A percentile compares a stretch with the other conserved stretches of the same genome.
phyloP scores from a whole-genome alignment of 495 filamentous ascomycete genomes.

The Neurospora cerealis region DNA sequence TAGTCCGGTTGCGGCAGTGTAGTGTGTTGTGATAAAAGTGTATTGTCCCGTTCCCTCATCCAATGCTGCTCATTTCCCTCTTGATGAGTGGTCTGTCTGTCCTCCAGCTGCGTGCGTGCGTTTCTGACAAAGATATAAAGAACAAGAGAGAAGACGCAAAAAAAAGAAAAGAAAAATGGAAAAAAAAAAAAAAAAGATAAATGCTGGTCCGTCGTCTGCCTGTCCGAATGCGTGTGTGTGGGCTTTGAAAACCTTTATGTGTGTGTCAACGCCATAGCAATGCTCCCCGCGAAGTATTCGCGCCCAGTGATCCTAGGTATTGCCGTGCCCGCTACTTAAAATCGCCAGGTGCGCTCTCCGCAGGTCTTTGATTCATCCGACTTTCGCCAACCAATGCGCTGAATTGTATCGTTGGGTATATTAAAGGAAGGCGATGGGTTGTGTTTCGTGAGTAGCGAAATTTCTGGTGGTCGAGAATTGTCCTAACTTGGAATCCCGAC shows the following conservation, averaged over 20 bases:
- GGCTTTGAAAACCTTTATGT: conserved; percentile 6
- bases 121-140: neutral
- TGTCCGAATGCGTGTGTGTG: conserved; percentile 5
- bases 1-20: neutral
- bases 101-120: neutral
- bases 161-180: neutral
- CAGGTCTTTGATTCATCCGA: neutral
- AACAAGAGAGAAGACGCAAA: neutral
- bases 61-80: neutral
- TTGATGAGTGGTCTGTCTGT: neutral
- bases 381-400: neutral
- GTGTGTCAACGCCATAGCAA: conserved; percentile 19
- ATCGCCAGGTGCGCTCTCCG: neutral
- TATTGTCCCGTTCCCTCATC: neutral
- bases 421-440: neutral
- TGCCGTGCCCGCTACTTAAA: neutral
- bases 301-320: neutral
- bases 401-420: neutral
- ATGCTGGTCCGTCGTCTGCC: conserved; percentile 1
- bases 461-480: neutral
- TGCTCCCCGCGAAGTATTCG: conserved; percentile 3
- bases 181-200: neutral
- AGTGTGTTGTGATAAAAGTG: neutral
- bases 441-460: neutral
- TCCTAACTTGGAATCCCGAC: neutral